phyloP scores from a whole-genome alignment of 768 basidiomycete species.

The Suillus paluster region DNA sequence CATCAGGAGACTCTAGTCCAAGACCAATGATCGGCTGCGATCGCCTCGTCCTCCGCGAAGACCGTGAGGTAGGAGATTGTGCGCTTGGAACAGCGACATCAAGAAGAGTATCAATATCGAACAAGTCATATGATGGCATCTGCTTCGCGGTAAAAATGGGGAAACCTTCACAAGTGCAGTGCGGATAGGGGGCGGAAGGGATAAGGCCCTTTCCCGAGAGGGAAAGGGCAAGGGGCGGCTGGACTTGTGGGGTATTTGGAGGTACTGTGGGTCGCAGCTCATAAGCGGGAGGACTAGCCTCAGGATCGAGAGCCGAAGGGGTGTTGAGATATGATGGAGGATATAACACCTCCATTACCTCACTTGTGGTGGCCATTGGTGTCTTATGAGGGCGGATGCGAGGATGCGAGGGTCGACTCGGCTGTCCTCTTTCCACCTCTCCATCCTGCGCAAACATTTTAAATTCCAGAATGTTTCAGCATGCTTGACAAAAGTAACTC shows the following conservation, averaged over 20 bases:
- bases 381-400: background rate
- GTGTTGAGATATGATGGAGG: constrained; percentile 22
- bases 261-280: background rate
- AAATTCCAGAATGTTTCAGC: constrained; percentile 13
- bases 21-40: background rate
- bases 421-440: background rate
- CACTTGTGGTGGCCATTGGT: constrained; percentile 23
- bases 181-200: background rate
- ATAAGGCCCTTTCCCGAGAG: background rate
- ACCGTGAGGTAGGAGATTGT: background rate
- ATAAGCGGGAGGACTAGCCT: constrained; percentile 27
- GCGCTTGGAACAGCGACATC: background rate
- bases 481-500: constrained; percentile 5
- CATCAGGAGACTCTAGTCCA: constrained; percentile 10
- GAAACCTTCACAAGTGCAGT: background rate
- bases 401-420: background rate
- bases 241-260: background rate
- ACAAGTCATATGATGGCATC: background rate
- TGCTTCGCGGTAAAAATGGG: background rate
- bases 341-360: constrained; percentile 32
- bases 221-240: too few relatives aligned
- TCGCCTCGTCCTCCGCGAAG: too few relatives aligned
- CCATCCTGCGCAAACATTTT: constrained; percentile 12
- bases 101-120: background rate
- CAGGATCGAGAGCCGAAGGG: constrained; percentile 4